Evolutionary conservation across 352 stramenopile species (phyloP), one percentile per base, ranked within the genome.

Genomic region (Pythium aquatile): DNA sequence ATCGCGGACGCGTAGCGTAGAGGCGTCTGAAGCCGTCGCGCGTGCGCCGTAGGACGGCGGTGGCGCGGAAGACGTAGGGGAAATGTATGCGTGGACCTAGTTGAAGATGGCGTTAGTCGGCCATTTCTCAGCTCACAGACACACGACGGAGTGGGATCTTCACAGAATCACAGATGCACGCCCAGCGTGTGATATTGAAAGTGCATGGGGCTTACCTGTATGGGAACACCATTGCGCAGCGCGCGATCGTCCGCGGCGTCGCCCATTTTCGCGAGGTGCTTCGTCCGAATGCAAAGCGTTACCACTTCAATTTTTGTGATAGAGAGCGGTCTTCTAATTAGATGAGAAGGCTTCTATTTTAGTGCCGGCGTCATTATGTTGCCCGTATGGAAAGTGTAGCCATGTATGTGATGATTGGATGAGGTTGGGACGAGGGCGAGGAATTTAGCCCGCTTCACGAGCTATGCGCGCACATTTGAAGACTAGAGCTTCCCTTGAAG

Each of bases 1-100:
- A 32, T 87, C 78, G 49, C 75, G 71, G 14, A 87, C 73, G 2
- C 70, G 74, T 5, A 87, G 49, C 2, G n/a, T 55, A 2, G 78
- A 84, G 14, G 68, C 65, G 30, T 85, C 77, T 11, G 61, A 24
- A 9, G 44, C 33, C 11, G 55, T 13, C 24, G 28, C 54, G 7
- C n/a, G 26, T 8, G 54, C 17, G 5, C 11, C 26, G 1, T 48
- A 8, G 5, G 52, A 35, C 44, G 59, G 51, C 29, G 32, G 29
- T 29, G 46, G 53, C 32, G 42, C 13, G 17, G 61, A 5, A 26
- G 52, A 16, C 13, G 32, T 4, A 14, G 52, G 61, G 28, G 61
- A 68, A 59, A 68, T 62, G 44, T 68, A 68, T 33, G 61, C 61
- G 17, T 62, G 61, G 13, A 68, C 61, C 61, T 68, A 51, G 4